Conservation (phyloP, 352 stramenopile species). For the Globisporangium polare region DNA sequence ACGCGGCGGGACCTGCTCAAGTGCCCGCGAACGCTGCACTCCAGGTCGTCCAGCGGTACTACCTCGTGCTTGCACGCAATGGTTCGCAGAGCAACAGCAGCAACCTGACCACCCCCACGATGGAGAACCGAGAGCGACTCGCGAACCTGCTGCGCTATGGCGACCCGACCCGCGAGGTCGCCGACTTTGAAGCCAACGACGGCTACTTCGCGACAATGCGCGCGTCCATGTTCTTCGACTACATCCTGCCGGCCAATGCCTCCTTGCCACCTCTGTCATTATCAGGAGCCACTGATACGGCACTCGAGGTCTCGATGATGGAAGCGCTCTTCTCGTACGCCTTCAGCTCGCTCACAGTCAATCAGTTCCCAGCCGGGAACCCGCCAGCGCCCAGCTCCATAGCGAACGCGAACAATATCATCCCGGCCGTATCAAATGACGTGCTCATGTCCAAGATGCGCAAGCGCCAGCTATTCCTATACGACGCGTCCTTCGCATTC, state of each 20-base stretch:
- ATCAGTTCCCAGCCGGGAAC: constrained; percentile 38
- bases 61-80: constrained; percentile 21
- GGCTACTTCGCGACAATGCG: constrained; percentile 14
- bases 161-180: constrained; percentile 27
- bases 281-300: constrained; percentile 2
- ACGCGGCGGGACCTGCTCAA: constrained; percentile 21
- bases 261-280: not conserved
- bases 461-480: constrained; percentile 43
- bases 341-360: constrained; percentile 41
- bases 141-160: constrained; percentile 43
- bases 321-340: constrained; percentile 32
- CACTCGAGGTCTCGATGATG: constrained; percentile 14
- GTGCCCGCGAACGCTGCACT: constrained; percentile 26
- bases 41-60: constrained; percentile 42
- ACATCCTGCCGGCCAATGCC: constrained; percentile 16
- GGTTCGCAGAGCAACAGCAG: not conserved
- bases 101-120: not conserved
- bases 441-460: constrained; percentile 28
- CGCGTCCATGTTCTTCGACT: constrained; percentile 48
- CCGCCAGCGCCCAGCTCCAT: constrained; percentile 20
- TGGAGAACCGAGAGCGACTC: constrained; percentile 23
- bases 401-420: constrained; percentile 12
- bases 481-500: constrained; percentile 21
- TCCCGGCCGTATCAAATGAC: constrained; percentile 30
- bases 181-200: constrained; percentile 11